A percentile compares a stretch with the other conserved stretches of the same genome.
phyloP scores from a whole-genome alignment of 257 asterid species.

The Lycium ferocissimum region DNA sequence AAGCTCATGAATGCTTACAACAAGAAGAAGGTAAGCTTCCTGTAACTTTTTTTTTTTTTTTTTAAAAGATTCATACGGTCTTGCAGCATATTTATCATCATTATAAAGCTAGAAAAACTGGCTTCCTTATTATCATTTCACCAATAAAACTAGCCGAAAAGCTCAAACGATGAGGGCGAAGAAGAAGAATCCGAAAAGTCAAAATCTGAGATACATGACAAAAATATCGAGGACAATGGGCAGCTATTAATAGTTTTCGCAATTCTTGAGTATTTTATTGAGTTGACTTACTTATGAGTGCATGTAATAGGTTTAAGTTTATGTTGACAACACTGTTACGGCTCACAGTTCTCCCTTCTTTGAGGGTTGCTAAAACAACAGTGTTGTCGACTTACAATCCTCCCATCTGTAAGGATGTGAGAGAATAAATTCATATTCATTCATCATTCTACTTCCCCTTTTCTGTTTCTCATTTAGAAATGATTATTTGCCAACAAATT shows the following conservation, averaged over 20 bases:
- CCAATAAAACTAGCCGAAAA: constrained; percentile 58
- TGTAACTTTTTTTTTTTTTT: background rate
- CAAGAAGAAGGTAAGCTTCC: constrained; percentile 65
- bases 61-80: background rate
- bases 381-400: background rate
- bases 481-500: no score
- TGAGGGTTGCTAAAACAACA: background rate
- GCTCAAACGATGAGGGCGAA: constrained; percentile 77
- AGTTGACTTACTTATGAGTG: background rate
- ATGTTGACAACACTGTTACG: background rate
- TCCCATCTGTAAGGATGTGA: background rate
- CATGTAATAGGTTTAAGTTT: background rate
- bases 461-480: no score
- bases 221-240: constrained; percentile 62
- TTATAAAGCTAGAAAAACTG: background rate
- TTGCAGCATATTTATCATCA: background rate
- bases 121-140: background rate
- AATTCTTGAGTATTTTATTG: background rate
- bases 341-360: background rate
- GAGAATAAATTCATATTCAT: no score
- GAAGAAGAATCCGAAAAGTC: constrained; percentile 64
- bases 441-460: background rate
- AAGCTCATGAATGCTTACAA: constrained; percentile 78
- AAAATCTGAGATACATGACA: constrained; percentile 64
- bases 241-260: constrained; percentile 45